Percentiles rank a stretch among this genome's conserved stretches.
Conservation (phyloP, 148 eudicot species). For the Amaranthus hypochondriacus region DNA sequence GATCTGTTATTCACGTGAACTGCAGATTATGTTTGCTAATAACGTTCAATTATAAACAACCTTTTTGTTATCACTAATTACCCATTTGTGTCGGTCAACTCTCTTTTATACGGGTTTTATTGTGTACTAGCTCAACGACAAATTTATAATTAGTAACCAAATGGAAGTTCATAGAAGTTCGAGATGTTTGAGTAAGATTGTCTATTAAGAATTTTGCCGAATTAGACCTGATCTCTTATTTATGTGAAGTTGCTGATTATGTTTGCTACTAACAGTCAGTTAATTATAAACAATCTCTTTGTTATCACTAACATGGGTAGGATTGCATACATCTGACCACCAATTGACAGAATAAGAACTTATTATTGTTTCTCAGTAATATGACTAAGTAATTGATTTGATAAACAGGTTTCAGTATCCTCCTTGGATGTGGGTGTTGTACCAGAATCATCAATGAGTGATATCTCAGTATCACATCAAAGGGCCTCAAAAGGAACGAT, state of each 20-base stretch:
- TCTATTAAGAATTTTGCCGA: no score
- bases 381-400: conserved; percentile 12
- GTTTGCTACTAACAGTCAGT: background rate
- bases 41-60: no score
- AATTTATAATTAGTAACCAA: no score
- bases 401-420: conserved; percentile 66
- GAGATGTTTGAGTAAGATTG: no score
- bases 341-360: background rate
- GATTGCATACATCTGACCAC: background rate
- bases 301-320: background rate
- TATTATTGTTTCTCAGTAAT: background rate
- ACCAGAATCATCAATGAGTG: conserved; percentile 56
- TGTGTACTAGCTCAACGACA: no score
- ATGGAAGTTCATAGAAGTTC: no score
- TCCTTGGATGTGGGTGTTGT: conserved; percentile 79
- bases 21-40: no score
- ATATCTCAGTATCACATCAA: conserved; percentile 42
- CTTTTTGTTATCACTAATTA: no score
- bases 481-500: conserved; percentile 64
- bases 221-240: no score
- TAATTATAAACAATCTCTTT: background rate
- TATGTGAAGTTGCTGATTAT: background rate
- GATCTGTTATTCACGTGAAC: no score
- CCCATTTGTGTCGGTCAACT: no score
- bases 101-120: no score